Evolutionary conservation across 2,329 filamentous ascomycete species (phyloP).

Genomic region (Cladosporium sp.): DNA sequence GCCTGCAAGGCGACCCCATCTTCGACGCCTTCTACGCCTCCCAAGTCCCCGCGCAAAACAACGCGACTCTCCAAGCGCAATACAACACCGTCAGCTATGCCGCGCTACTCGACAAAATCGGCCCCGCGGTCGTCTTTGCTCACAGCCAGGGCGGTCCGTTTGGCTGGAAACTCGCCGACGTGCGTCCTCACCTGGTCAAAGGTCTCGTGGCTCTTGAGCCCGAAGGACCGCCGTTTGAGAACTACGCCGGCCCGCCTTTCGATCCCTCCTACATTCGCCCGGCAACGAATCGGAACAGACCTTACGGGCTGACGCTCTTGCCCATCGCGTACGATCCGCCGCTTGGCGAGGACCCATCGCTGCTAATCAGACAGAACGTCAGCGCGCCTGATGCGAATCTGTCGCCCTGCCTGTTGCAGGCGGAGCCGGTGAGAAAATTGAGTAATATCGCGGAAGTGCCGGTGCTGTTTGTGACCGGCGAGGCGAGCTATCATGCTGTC

Average conservation of each 20-base stretch:
- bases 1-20: conserved; percentile 38
- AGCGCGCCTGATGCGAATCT: conserved; percentile 25
- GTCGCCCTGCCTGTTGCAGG: conserved; percentile 39
- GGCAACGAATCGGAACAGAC: conserved; percentile 13
- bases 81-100: conserved; percentile 15
- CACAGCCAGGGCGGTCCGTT: conserved; percentile 49
- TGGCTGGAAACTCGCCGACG: conserved; percentile 47
- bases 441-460: conserved; percentile 46
- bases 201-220: conserved; percentile 52
- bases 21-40: conserved; percentile 50
- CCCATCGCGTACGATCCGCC: conserved; percentile 33
- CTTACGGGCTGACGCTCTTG: conserved; percentile 33
- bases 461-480: conserved; percentile 48
- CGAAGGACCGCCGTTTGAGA: conserved; percentile 47
- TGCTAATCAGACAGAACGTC: conserved; percentile 23
- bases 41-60: conserved; percentile 36
- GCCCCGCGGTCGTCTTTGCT: conserved; percentile 43
- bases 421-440: conserved; percentile 40
- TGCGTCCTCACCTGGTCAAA: conserved; percentile 44
- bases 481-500: conserved; percentile 51
- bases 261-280: conserved; percentile 15
- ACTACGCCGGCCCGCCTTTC: conserved; percentile 21
- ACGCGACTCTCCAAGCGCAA: conserved; percentile 30
- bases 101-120: conserved; percentile 42
- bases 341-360: conserved; percentile 20